Evolutionary conservation across 495 filamentous ascomycete species (phyloP), one percentile per base, ranked within the genome.

Genomic region (Hypoxylon fragiforme): DNA sequence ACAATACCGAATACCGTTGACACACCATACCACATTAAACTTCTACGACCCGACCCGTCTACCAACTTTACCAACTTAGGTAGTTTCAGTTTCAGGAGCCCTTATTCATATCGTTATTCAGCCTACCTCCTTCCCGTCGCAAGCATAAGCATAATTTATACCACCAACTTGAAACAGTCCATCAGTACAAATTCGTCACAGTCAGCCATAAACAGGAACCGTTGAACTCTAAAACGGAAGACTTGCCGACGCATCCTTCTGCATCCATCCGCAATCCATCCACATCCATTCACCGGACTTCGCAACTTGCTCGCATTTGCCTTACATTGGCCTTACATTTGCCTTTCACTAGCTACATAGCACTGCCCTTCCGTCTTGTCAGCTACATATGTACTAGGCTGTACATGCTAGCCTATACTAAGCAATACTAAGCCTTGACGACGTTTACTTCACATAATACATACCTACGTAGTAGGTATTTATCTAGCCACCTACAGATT

Each of bases 91-190:
- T 53, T 41, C 38, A 52, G 48, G 41, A 53, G 46, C 52, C 39
- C 38, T 35, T 50, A 55, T 22, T 38, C 48, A 46, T 31, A 46
- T 47, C 37, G 36, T 44, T 37, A 36, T 30, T 20, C 34, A 15
- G 30, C 39, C 44, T 52, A 44, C 52, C 48, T 42, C 31, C 41
- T 30, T 19, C 12, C 14, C 36, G 47, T 34, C 34, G 32, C 44
- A 41, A 42, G 58, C 58, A 57, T 62, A 50, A 45, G n/a, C n/a
- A n/a, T n/a, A n/a, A n/a, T n/a, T 45, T 24, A 52, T 57, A 62
- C 58, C 43, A 41, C 58, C 52, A 57, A 62, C 48, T 57, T 62
- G 58, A 62, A 62, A 62, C 58, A 51, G 36, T 39, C 54, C 42
- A 28, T 52, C 20, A 45, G 46, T 37, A 48, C 28, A 34, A 47